These are phyloP conservation scores for Physcomitrium patens DNA, from an alignment of 225 moss, liverwort and hornwort species.

Conservation along the genomic window DNA sequence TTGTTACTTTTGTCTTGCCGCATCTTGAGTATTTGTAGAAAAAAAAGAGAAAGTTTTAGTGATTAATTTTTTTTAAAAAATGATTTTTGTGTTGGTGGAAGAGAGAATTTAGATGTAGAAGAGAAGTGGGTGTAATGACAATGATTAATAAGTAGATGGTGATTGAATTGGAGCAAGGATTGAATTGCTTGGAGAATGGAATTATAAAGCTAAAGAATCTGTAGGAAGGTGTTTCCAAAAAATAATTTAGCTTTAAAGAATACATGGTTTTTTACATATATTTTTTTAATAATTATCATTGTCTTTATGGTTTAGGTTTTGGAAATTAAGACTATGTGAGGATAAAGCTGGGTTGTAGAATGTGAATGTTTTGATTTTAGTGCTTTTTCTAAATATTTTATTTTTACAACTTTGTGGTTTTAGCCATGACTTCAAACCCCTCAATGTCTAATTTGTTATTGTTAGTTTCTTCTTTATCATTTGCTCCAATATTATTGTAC, in stretches of 20 bases:
- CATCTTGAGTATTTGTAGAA: too few species aligned
- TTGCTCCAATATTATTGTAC: too few species aligned
- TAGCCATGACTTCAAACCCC: too few species aligned
- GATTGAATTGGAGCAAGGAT: slow-evolving; percentile 89
- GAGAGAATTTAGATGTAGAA: not conserved
- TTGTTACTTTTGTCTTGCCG: too few species aligned
- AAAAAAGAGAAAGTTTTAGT: not conserved
- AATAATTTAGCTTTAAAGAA: slow-evolving; percentile 87
- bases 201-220: slow-evolving; percentile 86
- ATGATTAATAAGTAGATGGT: slow-evolving; percentile 85
- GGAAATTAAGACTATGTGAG: not conserved
- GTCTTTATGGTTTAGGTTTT: not conserved
- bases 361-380: not conserved
- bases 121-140: slow-evolving; percentile 34
- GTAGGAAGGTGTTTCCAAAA: slow-evolving; percentile 72
- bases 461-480: too few species aligned
- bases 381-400: too few species aligned
- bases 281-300: slow-evolving; percentile 39
- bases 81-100: not conserved
- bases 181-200: slow-evolving; percentile 82
- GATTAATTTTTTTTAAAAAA: not conserved
- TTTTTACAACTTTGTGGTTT: too few species aligned
- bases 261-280: too few species aligned
- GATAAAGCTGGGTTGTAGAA: not conserved
- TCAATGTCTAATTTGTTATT: too few species aligned